Evolutionary conservation across 2,329 filamentous ascomycete species (phyloP).

Genomic region (Cladosporium velox): DNA sequence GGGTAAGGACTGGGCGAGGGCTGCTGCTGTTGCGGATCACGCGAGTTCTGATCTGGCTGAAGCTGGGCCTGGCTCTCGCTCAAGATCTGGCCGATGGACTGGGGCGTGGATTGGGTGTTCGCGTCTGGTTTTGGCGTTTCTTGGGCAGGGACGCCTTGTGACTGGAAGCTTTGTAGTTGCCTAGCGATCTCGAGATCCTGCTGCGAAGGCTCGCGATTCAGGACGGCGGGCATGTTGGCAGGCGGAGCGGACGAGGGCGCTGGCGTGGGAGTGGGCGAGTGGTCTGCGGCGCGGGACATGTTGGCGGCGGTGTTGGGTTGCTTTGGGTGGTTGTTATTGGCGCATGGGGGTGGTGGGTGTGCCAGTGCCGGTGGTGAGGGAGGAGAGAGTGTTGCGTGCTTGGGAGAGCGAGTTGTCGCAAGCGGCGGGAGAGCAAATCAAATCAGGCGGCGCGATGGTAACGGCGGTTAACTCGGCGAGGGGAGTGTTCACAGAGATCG

Average conservation of each 20-base stretch:
- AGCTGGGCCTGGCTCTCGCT: constrained; percentile 15
- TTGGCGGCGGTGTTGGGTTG: neutral
- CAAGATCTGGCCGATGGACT: constrained; percentile 15
- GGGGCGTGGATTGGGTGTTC: constrained; percentile 21
- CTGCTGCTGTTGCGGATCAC: neutral
- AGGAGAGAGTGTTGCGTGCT: neutral
- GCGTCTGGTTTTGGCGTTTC: constrained; percentile 23
- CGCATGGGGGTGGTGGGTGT: neutral
- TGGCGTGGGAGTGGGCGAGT: neutral
- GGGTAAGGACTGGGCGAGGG: constrained; percentile 12
- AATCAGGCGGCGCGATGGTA: neutral
- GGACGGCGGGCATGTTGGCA: constrained; percentile 31
- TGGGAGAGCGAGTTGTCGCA: constrained; percentile 2
- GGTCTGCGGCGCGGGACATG: constrained; percentile 14
- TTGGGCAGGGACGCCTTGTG: constrained; percentile 37
- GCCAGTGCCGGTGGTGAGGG: neutral
- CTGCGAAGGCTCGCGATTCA: constrained; percentile 49
- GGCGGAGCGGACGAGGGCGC: constrained; percentile 6
- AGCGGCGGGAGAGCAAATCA: neutral
- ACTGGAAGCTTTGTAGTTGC: constrained; percentile 50
- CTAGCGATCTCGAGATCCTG: constrained; percentile 54
- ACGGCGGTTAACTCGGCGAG: constrained; percentile 6
- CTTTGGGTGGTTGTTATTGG: constrained; percentile 8
- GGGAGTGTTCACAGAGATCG: constrained; percentile 3
- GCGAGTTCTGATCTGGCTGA: neutral